These are phyloP conservation scores for Aechmea fasciata DNA, from an alignment of 176 grass and related monocot genomes.

Conservation along the genomic window DNA sequence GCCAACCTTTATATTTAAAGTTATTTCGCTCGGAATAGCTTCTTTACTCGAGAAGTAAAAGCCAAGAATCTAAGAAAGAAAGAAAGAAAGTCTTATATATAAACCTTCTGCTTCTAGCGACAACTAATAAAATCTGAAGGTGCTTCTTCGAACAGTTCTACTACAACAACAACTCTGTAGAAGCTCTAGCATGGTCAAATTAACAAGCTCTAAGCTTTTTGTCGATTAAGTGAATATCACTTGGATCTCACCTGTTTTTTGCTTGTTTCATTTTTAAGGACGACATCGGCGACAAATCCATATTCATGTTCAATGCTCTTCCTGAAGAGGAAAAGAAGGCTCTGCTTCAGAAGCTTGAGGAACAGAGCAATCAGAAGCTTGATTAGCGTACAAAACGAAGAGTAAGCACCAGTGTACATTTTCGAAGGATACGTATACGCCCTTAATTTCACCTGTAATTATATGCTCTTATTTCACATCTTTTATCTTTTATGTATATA, in stretches of 20 bases:
- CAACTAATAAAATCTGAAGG: no score
- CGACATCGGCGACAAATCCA: slow-evolving; percentile 81
- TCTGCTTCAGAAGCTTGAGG: slow-evolving; percentile 55
- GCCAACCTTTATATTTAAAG: neutral
- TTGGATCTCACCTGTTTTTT: neutral
- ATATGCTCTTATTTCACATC: no score
- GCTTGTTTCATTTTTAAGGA: slow-evolving; percentile 34
- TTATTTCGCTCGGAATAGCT: neutral
- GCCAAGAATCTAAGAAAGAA: no score
- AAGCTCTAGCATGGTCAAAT: no score
- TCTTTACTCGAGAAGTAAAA: no score
- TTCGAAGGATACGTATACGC: neutral
- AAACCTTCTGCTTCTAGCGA: no score
- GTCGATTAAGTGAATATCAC: neutral
- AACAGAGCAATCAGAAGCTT: slow-evolving; percentile 22
- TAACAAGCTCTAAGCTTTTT: no score
- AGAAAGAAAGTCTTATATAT: no score
- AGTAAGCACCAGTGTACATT: neutral
- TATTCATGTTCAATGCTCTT: slow-evolving; percentile 90
- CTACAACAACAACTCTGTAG: no score
- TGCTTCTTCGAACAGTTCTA: no score
- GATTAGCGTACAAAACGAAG: slow-evolving; percentile 18
- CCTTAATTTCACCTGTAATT: no score
- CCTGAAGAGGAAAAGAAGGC: slow-evolving; percentile 76
- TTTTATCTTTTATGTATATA: no score